Conservation (phyloP, 1,284 basidiomycete species). For the Trametes polyzona region DNA sequence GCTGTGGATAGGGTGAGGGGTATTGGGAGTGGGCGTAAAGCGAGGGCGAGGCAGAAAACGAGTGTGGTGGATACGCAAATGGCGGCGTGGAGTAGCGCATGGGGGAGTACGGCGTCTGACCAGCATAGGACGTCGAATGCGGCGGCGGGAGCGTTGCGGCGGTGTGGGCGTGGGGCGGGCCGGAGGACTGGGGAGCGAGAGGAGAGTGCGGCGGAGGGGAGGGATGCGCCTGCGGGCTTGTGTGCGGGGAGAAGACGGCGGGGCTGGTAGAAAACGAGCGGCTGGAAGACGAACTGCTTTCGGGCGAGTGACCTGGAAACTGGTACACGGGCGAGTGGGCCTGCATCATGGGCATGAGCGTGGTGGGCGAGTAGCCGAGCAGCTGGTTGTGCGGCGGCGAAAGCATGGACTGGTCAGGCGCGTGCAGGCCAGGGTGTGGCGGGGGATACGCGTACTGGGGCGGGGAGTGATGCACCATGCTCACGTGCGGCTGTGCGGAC, state of each 20-base stretch:
- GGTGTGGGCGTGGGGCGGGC: constrained; percentile 15
- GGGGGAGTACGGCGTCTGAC: constrained; percentile 42
- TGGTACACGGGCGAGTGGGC: constrained; percentile 31
- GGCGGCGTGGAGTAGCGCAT: constrained; percentile 45
- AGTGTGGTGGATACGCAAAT: constrained; percentile 47
- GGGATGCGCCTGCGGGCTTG: constrained; percentile 31
- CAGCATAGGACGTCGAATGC: constrained; percentile 38
- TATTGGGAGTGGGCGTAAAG: constrained; percentile 45
- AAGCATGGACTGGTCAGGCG: constrained; percentile 36
- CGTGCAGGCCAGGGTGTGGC: constrained; percentile 37
- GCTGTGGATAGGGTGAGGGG: constrained; percentile 42
- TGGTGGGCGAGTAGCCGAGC: constrained; percentile 33
- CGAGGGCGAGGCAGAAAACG: constrained; percentile 43
- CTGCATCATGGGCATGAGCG: constrained; percentile 36
- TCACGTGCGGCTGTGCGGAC: constrained; percentile 44
- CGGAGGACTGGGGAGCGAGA: constrained; percentile 26
- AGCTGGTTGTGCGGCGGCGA: constrained; percentile 33
- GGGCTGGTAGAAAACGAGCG: constrained; percentile 32
- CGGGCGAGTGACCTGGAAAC: constrained; percentile 38
- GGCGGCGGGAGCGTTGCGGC: constrained; percentile 16
- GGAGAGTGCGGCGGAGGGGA: constrained; percentile 40
- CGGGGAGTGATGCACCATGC: constrained; percentile 40
- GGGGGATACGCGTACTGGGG: constrained; percentile 44
- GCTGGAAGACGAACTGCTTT: constrained; percentile 34
- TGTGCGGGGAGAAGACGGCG: constrained; percentile 31